Base-by-base conservation (phyloP, 768 basidiomycete genomes). In the Sistotremastrum suecicum region DNA sequence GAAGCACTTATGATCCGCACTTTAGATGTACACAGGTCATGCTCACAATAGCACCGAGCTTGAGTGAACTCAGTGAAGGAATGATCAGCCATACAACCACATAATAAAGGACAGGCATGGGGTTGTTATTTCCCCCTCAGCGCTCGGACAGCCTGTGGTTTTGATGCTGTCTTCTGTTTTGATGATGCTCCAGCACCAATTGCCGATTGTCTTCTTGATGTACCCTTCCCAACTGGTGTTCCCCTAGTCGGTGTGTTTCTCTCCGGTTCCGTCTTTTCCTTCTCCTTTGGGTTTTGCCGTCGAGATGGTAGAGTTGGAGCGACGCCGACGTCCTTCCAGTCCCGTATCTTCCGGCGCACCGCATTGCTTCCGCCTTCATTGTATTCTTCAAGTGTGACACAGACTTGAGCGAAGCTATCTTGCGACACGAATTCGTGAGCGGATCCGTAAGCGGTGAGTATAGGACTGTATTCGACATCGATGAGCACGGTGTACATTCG, bases 331-430 rank as follows among this genome's bases (percentile, higher is more conserved):
- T 54, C 53, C 48, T 71, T 74, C 78, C 77, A 77, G 49, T 76
- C 74, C 29, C 61, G 66, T 62, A 91, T 87, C 57, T 83, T 87
- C 48, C 80, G 70, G 51, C 86, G 73, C 48, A 76, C 76, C 47
- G 82, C 81, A 48, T 67, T 74, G 52, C 77, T 82, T 34, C 91
- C 91, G 49, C 72, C 72, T 63, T 97, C 91, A 42, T 75, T 66
- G 62, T 94, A 97, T 59, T 97, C 90, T 41, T 74, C 76, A 39
- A 83, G 68, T 3, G 87, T 87, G 50, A 89, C 75, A 32, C 75
- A 70, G 12, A 66, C 63, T 33, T 66, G 61, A 0, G 65, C 43
- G 52, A 83, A 80, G 37, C 67, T 66, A 29, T 75, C 63, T 12
- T 66, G 64, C 43, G 61, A 66, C 29, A 76, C 74, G 52, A 86